These are phyloP conservation scores for Perkinsus olseni DNA, from an alignment of 169 alveolate genomes.

Conservation along the genomic window DNA sequence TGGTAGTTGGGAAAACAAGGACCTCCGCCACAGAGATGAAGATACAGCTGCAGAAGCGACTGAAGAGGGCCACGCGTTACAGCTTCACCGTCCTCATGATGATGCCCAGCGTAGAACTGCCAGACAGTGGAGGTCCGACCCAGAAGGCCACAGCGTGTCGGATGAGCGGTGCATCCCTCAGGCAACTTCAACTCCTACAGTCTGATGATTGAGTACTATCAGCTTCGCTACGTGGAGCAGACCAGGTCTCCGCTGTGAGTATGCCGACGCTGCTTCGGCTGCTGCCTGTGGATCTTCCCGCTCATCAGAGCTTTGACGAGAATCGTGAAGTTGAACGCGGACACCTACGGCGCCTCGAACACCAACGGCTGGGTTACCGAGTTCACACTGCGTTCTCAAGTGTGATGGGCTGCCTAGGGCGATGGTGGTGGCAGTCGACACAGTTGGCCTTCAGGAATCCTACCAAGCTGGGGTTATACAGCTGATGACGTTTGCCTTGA, in stretches of 20 bases:
- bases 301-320: not conserved
- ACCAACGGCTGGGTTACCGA: not conserved
- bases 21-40: not conserved
- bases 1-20: no score
- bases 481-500: not conserved
- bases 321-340: not conserved
- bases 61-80: not conserved
- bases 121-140: not conserved
- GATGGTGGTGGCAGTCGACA: not conserved
- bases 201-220: not conserved
- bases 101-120: not conserved
- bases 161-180: not conserved
- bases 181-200: not conserved
- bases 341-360: not conserved
- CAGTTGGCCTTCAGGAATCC: not conserved
- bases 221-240: not conserved
- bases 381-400: not conserved
- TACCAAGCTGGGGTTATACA: not conserved
- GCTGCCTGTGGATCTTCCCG: no score
- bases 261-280: no score
- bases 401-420: not conserved
- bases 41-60: not conserved
- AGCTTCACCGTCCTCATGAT: not conserved
- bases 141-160: not conserved
- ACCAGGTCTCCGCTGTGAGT: not conserved